phyloP scores from a whole-genome alignment of 225 moss, liverwort and hornwort genomes.

The Thuidium tamariscinum region DNA sequence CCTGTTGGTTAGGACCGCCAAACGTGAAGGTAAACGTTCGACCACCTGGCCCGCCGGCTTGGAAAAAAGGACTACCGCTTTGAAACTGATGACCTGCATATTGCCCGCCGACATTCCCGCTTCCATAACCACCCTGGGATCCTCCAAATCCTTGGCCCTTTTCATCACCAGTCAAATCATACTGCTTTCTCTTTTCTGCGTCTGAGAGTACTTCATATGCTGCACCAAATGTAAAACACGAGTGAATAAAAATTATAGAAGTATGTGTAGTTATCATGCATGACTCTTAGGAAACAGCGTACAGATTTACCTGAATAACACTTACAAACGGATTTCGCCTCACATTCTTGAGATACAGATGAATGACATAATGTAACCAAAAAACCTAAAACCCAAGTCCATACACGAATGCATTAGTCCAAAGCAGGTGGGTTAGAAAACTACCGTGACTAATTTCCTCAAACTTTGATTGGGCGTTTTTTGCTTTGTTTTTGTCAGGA shows the following conservation, averaged over 20 bases:
- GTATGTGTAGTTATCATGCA: not conserved
- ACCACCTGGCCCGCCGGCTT: slow-evolving; percentile 31
- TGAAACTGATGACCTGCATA: slow-evolving; percentile 21
- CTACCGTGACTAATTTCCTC: slow-evolving; percentile 78
- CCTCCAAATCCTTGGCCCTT: slow-evolving; percentile 49
- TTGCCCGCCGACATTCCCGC: slow-evolving; percentile 24
- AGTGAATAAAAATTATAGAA: not conserved
- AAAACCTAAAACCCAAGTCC: slow-evolving; percentile 6
- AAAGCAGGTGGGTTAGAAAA: not conserved
- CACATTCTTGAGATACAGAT: not conserved
- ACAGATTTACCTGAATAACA: not conserved
- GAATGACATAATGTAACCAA: not conserved
- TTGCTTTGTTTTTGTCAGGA: slow-evolving; percentile 91
- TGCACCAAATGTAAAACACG: slow-evolving; percentile 15
- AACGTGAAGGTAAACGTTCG: slow-evolving; percentile 43
- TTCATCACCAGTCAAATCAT: slow-evolving; percentile 76
- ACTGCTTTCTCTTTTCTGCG: slow-evolving; percentile 70
- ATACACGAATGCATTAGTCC: not conserved
- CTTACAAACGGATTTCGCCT: not conserved
- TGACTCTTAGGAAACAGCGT: not conserved
- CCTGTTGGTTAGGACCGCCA: slow-evolving; percentile 38
- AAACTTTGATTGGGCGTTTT: slow-evolving; percentile 74
- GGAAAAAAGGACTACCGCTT: slow-evolving; percentile 19
- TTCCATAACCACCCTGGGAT: slow-evolving; percentile 18
- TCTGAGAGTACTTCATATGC: slow-evolving; percentile 90